phyloP scores from a whole-genome alignment of 1,139 yeast genomes.

The Meyerozyma smithsonii region DNA sequence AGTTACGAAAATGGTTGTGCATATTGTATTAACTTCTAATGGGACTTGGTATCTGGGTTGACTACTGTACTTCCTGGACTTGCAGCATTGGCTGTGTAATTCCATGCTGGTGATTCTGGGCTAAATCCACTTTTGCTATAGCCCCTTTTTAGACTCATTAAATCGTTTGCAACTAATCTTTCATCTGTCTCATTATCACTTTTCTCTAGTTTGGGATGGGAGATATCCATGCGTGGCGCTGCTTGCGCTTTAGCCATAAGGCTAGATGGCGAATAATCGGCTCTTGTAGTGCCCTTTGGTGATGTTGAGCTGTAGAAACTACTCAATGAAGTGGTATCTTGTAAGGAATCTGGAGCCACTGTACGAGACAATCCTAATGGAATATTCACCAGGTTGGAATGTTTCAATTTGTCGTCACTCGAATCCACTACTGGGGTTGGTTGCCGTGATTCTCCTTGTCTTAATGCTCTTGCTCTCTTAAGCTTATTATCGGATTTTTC shows the following conservation, averaged over 20 bases:
- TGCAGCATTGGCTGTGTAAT: neutral
- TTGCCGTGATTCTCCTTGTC: neutral
- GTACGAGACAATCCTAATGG: neutral
- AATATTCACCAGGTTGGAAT: neutral
- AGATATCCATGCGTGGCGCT: neutral
- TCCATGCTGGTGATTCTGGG: neutral
- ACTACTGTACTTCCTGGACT: neutral
- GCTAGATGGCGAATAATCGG: neutral
- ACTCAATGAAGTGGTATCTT: neutral
- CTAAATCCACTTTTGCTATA: neutral
- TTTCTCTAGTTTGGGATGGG: neutral
- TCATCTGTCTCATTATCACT: neutral
- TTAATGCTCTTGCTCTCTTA: constrained; percentile 1
- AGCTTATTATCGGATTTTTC: neutral
- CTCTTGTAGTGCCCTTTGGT: neutral
- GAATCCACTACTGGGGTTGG: neutral
- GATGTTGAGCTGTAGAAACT: neutral
- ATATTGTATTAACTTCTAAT: neutral
- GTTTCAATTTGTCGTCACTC: neutral
- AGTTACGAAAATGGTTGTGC: neutral
- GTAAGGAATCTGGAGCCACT: neutral
- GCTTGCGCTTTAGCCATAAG: neutral
- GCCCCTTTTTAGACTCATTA: neutral
- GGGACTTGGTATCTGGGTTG: neutral
- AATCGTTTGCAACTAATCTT: constrained; percentile 1